These are phyloP conservation scores for Boletus rubescentipes DNA, from an alignment of 768 basidiomycete genomes.

Conservation along the genomic window DNA sequence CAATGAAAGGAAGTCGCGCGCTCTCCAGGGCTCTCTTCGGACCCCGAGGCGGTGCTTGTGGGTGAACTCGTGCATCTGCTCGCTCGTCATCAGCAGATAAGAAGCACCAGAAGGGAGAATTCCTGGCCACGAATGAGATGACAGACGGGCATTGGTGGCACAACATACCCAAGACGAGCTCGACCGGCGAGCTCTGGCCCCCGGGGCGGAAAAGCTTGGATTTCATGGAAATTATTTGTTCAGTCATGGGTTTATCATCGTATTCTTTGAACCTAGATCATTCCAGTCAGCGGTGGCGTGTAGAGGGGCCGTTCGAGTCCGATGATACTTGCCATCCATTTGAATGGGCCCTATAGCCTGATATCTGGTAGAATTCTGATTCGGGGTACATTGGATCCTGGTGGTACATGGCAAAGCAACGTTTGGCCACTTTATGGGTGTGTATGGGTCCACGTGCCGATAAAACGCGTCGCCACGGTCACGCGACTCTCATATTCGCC, in stretches of 20 bases:
- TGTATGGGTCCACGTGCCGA: background rate
- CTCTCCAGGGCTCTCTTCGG: slow-evolving; percentile 14
- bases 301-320: background rate
- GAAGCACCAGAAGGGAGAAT: slow-evolving; percentile 44
- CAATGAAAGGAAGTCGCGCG: slow-evolving; percentile 41
- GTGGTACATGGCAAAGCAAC: background rate
- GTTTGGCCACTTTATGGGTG: background rate
- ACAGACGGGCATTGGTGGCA: background rate
- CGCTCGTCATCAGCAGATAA: slow-evolving; percentile 41
- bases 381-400: slow-evolving; percentile 10
- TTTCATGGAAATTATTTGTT: slow-evolving; percentile 25
- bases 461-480: background rate
- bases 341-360: slow-evolving; percentile 30
- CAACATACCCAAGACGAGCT: slow-evolving; percentile 44
- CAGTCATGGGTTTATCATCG: slow-evolving; percentile 37
- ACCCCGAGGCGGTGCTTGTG: slow-evolving; percentile 13
- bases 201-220: slow-evolving; percentile 33
- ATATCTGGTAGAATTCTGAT: slow-evolving; percentile 29
- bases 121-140: slow-evolving; percentile 30
- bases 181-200: slow-evolving; percentile 31
- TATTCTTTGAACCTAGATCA: slow-evolving; percentile 26
- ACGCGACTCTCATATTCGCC: background rate
- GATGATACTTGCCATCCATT: slow-evolving; percentile 21
- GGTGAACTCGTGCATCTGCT: slow-evolving; percentile 30
- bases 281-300: background rate